Evolutionary conservation across 1,284 basidiomycete genomes (phyloP).

Genomic region (Filobasidium uniguttulatum): DNA sequence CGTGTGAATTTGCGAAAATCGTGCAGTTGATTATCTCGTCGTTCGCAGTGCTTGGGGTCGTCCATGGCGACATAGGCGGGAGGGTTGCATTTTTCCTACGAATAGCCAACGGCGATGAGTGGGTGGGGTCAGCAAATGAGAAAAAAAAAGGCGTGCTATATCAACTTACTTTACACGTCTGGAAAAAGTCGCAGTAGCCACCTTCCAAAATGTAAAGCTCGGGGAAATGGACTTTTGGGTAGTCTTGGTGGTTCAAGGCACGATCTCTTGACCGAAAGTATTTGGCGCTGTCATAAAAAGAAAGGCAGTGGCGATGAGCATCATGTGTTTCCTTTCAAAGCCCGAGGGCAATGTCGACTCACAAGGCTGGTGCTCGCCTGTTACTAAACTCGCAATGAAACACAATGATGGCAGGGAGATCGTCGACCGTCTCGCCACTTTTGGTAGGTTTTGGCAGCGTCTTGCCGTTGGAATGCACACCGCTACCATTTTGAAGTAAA

Average conservation of each 20-base stretch:
- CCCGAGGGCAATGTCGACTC: conserved; percentile 27
- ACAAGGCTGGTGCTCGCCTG: conserved; percentile 93
- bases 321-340: not conserved
- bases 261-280: conserved; percentile 83
- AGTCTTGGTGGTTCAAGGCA: conserved; percentile 67
- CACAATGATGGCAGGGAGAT: conserved; percentile 68
- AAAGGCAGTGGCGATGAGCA: not conserved
- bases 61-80: conserved; percentile 84
- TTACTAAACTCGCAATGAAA: conserved; percentile 98
- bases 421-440: conserved; percentile 51
- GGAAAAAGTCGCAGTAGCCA: conserved; percentile 81
- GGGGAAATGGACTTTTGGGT: conserved; percentile 88
- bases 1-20: conserved; percentile 81
- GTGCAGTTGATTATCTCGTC: conserved; percentile 71
- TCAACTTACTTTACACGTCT: conserved; percentile 41
- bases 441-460: conserved; percentile 59
- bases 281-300: conserved; percentile 53
- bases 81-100: conserved; percentile 56
- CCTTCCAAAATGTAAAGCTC: conserved; percentile 96
- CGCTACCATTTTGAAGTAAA: conserved; percentile 46
- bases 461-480: conserved; percentile 35
- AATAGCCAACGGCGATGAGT: too few relatives aligned
- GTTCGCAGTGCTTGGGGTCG: conserved; percentile 65
- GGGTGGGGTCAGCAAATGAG: not conserved
- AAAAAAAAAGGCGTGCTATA: not conserved